Base-by-base conservation (phyloP, 2,329 filamentous ascomycete species). In the Remersonia thermophila region DNA sequence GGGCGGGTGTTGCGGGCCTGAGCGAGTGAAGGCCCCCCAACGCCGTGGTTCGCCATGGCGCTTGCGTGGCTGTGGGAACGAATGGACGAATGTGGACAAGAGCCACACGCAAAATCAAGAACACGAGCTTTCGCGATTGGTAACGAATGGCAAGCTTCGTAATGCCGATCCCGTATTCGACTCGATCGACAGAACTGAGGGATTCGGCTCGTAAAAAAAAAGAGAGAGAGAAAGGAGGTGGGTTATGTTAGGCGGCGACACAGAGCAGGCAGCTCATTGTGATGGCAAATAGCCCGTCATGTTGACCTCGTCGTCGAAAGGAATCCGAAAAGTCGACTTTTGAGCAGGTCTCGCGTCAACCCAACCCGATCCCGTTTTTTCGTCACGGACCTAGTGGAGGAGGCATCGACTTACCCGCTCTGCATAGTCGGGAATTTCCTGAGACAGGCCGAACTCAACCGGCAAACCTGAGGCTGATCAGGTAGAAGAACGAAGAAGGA, bases 11-110 rank as follows among this genome's bases (percentile, higher is more conserved):
- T 47, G 50, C 57, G 62, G 57, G 60, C 54, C 63, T 66, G 62
- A 63, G 60, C 50, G 57, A 66, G 61, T 64, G 63, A 63, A 62
- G 63, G 56, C 59, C 59, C 61, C 54, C 54, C 57, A 47, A 51
- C 40, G 34, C 28, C 34, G 30, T 58, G 55, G 55, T 61, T 59
- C 54, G 59, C 61, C 63, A 66, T 67, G 45, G 56, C 57, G 58
- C 49, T 34, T 39, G 40, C 55, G 60, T 58, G 47, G 45, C 46
- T 43, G 38, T 44, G 37, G 18, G 25, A 38, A 36, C 36, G 27
- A 35, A 32, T 32, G 31, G 38, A 38, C 39, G 39, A 41, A 38
- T 38, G 39, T 38, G 39, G 39, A 30, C 36, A 41, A 36, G 32
- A 38, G 33, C 30, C 35, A 36, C 39, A 26, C 15, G 11, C 30